Conservation (phyloP, 2,329 filamentous ascomycete genomes). For the Botryosphaeria dothidea region DNA sequence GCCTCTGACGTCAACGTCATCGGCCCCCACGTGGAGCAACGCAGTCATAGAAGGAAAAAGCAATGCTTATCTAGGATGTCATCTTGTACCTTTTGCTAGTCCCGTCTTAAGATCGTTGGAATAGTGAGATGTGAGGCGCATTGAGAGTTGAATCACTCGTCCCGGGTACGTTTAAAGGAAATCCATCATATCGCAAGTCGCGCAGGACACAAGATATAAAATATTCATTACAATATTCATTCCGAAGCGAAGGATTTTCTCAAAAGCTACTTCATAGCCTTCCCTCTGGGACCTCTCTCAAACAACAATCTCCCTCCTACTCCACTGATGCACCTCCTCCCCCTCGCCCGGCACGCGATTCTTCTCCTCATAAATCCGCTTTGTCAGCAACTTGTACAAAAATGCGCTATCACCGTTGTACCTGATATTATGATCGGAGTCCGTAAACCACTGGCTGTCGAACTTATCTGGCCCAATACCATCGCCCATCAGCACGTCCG, state of each 20-base stretch:
- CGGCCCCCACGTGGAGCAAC: no score
- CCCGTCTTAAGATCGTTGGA: no score
- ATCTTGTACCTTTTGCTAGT: no score
- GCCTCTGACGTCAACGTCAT: no score
- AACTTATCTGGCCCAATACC: constrained; percentile 63
- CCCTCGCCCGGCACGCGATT: constrained; percentile 36
- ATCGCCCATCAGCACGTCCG: constrained; percentile 61
- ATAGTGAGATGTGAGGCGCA: no score
- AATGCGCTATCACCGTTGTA: constrained; percentile 59
- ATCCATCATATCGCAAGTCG: no score
- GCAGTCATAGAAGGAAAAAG: no score
- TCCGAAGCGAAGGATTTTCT: not conserved
- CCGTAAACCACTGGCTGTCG: constrained; percentile 60
- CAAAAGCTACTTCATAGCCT: not conserved
- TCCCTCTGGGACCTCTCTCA: not conserved
- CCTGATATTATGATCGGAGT: constrained; percentile 62
- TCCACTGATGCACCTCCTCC: constrained; percentile 8
- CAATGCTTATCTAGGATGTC: no score
- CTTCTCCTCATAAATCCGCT: constrained; percentile 63
- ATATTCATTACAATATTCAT: no score
- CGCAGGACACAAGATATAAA: no score
- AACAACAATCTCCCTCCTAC: not conserved
- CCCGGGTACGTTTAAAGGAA: no score
- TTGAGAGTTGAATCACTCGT: no score
- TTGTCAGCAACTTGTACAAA: constrained; percentile 64